Percentiles rank a stretch among this genome's conserved stretches.
phyloP scores from a whole-genome alignment of 129 eudicot species.

The Centella asiatica region DNA sequence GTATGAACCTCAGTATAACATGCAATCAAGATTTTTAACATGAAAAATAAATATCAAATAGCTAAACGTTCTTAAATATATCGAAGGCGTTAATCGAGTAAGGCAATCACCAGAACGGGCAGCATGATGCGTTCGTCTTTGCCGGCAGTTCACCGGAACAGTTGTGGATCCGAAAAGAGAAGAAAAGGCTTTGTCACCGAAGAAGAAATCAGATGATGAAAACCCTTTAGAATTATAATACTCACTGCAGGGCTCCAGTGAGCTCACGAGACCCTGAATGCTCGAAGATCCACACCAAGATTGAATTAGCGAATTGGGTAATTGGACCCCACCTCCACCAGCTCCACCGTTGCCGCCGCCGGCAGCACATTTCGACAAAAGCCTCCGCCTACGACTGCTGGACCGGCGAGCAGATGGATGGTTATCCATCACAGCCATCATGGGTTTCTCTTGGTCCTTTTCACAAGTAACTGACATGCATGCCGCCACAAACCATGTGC shows the following conservation, averaged over 20 bases:
- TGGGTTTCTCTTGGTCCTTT: conserved; percentile 13
- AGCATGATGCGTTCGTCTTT: conserved; percentile 8
- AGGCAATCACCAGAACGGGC: conserved; percentile 10
- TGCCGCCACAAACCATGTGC: conserved; percentile 50
- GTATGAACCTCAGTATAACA: neutral
- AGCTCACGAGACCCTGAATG: conserved; percentile 27
- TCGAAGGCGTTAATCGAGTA: too few species aligned
- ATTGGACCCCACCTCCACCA: neutral
- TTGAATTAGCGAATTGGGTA: neutral
- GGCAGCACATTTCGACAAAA: conserved; percentile 6
- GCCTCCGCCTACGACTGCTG: conserved; percentile 16
- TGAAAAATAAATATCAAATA: neutral
- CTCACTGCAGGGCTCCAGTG: conserved; percentile 34
- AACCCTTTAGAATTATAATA: conserved; percentile 3
- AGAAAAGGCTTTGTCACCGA: conserved; percentile 9
- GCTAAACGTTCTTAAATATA: too few species aligned
- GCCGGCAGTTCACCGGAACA: conserved; percentile 18
- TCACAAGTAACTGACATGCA: conserved; percentile 46
- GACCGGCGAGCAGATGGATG: neutral
- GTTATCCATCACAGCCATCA: neutral
- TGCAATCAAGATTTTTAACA: neutral
- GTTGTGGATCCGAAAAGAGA: conserved; percentile 16
- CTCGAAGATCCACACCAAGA: conserved; percentile 15
- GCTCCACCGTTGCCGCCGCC: neutral
- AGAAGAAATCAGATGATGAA: conserved; percentile 13